Base-by-base conservation (phyloP, 768 basidiomycete species). In the Tylopilus subfusipes region DNA sequence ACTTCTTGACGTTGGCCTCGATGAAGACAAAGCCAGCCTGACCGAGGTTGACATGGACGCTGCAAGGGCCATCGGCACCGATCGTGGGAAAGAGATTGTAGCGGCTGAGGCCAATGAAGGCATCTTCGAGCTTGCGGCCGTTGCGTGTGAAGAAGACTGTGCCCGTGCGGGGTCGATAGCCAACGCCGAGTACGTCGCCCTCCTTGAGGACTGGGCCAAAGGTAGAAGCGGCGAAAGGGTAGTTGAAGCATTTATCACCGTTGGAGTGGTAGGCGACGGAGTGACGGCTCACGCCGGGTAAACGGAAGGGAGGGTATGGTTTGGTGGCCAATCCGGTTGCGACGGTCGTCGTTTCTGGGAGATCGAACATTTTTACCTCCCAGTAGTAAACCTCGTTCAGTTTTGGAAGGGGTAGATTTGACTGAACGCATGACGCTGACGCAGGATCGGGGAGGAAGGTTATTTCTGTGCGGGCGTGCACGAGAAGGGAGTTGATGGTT, bases 91-190 rank as follows among this genome's bases (percentile, higher is more conserved):
- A 99, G 18, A 99, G 82, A 65, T 98, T 98, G 80, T 88, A 90
- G 50, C 83, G 80, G 64, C 83, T 90, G 54, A 99, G 77, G 34
- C 94, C 96, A 52, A 92, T 76, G 64, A 92, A 99, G 9, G 93
- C 95, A 69, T 99, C 97, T 62, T 98, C 96, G 71, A 93, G 84
- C 74, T 94, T 97, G 56, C 94, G 85, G 30, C 97, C 97, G 64
- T 99, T 99, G 55, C 95, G 88, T 36, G 97, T 98, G 78, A 91
- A 99, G 75, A 99, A 99, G n/a, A 99, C 93, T 0, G 93, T 95
- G 27, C 97, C 97, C 4, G 90, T 92, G 38, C 97, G 85, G 5
- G 97, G 97, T 22, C 94, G 85, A 74, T 97, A 99, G 5, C 95
- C 97, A 21, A 98, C 82, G 29, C 97, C 97, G 29, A 99, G 79